Conservation (phyloP, 2,329 filamentous ascomycete species). For the Penicillium griseofulvum region DNA sequence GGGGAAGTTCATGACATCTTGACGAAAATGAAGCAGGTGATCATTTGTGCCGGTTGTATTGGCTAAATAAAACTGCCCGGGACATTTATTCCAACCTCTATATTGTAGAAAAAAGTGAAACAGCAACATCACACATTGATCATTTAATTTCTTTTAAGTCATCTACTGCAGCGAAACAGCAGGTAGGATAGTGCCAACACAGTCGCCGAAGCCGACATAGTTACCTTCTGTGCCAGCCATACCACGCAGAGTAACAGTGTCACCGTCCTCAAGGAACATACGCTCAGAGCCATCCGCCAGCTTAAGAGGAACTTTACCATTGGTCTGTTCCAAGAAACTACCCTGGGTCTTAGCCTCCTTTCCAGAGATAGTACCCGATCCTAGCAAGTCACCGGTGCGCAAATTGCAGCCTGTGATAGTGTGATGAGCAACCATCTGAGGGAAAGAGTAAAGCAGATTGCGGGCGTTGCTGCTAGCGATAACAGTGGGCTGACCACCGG, state of each 20-base stretch:
- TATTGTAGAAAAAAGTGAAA: slow-evolving; percentile 2
- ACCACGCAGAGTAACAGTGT: slow-evolving; percentile 66
- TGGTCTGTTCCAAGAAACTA: slow-evolving; percentile 69
- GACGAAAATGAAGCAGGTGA: too few relatives aligned
- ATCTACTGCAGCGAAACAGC: slow-evolving; percentile 33
- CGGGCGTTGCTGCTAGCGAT: slow-evolving; percentile 61
- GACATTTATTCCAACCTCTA: slow-evolving; percentile 4
- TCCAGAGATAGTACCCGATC: slow-evolving; percentile 76
- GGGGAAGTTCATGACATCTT: neutral
- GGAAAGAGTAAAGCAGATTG: slow-evolving; percentile 76
- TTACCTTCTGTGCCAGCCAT: slow-evolving; percentile 63
- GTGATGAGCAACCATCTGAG: slow-evolving; percentile 80
- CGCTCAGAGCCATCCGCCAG: slow-evolving; percentile 65
- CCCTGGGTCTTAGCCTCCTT: slow-evolving; percentile 58
- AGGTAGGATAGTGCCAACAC: slow-evolving; percentile 60
- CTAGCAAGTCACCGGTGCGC: slow-evolving; percentile 70
- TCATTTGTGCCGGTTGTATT: neutral
- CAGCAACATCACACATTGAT: slow-evolving; percentile 5
- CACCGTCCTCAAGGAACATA: slow-evolving; percentile 71
- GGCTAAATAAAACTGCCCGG: neutral
- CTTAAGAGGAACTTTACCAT: slow-evolving; percentile 64
- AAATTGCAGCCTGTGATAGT: slow-evolving; percentile 73
- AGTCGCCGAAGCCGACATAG: slow-evolving; percentile 76
- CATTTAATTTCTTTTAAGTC: slow-evolving; percentile 4
- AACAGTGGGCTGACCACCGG: slow-evolving; percentile 53